phyloP scores from a whole-genome alignment of 2,329 filamentous ascomycete species.

The Blastomyces parvus region DNA sequence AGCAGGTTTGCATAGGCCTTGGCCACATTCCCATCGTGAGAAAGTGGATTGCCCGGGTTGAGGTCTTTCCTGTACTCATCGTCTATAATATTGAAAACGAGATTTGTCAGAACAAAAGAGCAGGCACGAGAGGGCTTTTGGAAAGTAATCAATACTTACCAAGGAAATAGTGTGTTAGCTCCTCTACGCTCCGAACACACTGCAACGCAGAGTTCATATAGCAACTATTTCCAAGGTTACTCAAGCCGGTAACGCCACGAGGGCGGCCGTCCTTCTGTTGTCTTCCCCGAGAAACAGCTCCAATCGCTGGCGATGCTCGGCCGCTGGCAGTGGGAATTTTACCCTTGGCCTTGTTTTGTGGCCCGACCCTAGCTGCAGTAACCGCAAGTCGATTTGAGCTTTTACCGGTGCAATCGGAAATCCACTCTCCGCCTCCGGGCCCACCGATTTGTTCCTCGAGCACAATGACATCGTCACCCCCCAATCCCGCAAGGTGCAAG shows the following conservation, averaged over 20 bases:
- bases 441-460: conserved; percentile 65
- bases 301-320: conserved; percentile 53
- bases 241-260: conserved; percentile 69
- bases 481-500: conserved; percentile 57
- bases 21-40: conserved; percentile 79
- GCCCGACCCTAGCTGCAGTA: conserved; percentile 29
- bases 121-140: not conserved
- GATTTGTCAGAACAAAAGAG: not conserved
- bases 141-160: conserved; percentile 30
- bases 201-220: conserved; percentile 99
- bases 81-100: conserved; percentile 26
- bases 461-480: conserved; percentile 66
- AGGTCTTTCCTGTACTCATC: conserved; percentile 68
- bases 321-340: conserved; percentile 45
- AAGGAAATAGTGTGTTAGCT: conserved; percentile 86
- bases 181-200: conserved; percentile 86
- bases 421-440: conserved; percentile 46
- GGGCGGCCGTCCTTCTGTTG: conserved; percentile 59
- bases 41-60: conserved; percentile 75
- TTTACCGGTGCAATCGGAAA: conserved; percentile 41
- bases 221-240: conserved; percentile 92
- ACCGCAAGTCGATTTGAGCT: conserved; percentile 43
- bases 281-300: conserved; percentile 60
- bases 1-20: conserved; percentile 69
- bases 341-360: conserved; percentile 30